Percentiles rank a stretch among this genome's conserved stretches.
These are phyloP conservation scores for Pseudocercospora vitis DNA, from an alignment of 2,329 filamentous ascomycete species.

Conservation along the genomic window DNA sequence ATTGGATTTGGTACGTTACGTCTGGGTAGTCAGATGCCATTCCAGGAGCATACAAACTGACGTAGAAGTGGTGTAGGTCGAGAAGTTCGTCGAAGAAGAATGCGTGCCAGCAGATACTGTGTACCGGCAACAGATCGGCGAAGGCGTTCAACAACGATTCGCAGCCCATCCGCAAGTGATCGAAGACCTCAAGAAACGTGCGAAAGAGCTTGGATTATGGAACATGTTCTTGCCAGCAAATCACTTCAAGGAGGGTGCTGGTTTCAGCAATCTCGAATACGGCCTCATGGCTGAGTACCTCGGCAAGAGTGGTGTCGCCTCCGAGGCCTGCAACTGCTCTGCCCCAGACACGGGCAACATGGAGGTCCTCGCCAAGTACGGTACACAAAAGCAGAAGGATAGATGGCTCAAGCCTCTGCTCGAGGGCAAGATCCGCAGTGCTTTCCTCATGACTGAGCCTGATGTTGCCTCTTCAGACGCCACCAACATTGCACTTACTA, in stretches of 20 bases:
- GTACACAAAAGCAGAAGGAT: constrained; percentile 51
- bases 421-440: constrained; percentile 50
- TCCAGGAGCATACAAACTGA: too few species aligned
- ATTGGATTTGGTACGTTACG: constrained; percentile 65
- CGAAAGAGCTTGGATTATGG: constrained; percentile 82
- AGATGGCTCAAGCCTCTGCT: constrained; percentile 52
- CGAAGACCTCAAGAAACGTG: constrained; percentile 85
- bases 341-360: constrained; percentile 55
- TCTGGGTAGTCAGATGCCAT: not conserved
- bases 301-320: constrained; percentile 79
- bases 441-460: constrained; percentile 49
- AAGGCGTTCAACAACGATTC: constrained; percentile 70
- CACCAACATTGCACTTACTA: constrained; percentile 61
- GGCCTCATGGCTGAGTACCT: constrained; percentile 96
- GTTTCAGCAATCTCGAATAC: constrained; percentile 94
- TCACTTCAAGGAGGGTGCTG: constrained; percentile 92
- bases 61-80: constrained; percentile 49
- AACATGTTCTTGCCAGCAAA: constrained; percentile 97
- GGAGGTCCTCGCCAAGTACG: constrained; percentile 55
- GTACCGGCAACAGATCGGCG: constrained; percentile 74
- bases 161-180: constrained; percentile 74
- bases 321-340: constrained; percentile 76
- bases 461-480: constrained; percentile 53
- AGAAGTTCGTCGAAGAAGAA: constrained; percentile 96
- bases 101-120: constrained; percentile 74